Conservation (phyloP, 1,284 basidiomycete species). For the Trametes hirsuta region DNA sequence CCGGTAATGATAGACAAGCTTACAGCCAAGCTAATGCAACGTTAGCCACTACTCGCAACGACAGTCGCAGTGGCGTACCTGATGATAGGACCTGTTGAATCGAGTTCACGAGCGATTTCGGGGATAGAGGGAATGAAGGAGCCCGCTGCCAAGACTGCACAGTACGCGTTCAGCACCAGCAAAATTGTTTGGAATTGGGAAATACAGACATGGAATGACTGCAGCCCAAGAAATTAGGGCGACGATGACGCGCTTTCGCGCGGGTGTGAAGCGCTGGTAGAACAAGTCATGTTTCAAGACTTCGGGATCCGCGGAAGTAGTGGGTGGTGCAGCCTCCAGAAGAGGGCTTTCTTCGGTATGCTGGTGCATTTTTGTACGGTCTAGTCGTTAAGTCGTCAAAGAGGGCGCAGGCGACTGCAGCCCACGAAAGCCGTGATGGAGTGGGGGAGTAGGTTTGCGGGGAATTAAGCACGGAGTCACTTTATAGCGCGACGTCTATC, state of each 20-base stretch:
- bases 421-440: not conserved
- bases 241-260: constrained; percentile 51
- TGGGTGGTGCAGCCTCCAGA: constrained; percentile 4
- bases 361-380: not conserved
- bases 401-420: not conserved
- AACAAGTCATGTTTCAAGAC: constrained; percentile 25
- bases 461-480: not conserved
- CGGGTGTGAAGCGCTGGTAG: constrained; percentile 27
- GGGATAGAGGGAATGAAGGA: constrained; percentile 75
- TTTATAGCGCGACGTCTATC: too few species aligned
- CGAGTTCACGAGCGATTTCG: constrained; percentile 62
- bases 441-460: not conserved
- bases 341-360: constrained; percentile 27
- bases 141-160: constrained; percentile 65
- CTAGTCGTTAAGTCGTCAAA: not conserved
- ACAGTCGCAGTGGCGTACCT: constrained; percentile 42
- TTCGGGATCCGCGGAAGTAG: constrained; percentile 11
- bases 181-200: not conserved
- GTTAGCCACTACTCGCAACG: not conserved
- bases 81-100: constrained; percentile 56
- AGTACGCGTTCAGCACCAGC: not conserved
- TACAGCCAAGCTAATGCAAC: constrained; percentile 44
- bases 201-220: constrained; percentile 50
- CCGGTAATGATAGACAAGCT: constrained; percentile 48
- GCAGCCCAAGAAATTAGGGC: constrained; percentile 55